These are phyloP conservation scores for Meredithiella fracta DNA, from an alignment of 2,329 filamentous ascomycete species.

Conservation along the genomic window DNA sequence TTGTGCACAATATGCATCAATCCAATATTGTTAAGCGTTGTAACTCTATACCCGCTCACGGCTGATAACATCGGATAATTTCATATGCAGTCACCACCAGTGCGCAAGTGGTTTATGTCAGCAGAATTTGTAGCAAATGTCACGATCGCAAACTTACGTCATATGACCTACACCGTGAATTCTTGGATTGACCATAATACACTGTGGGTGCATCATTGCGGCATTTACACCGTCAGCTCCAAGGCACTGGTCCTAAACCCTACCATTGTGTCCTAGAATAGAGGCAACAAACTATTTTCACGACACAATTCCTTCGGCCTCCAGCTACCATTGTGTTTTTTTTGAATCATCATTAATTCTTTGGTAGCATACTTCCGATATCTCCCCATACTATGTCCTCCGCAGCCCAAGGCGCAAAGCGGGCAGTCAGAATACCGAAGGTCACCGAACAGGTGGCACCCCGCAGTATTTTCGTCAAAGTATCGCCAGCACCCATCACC, in stretches of 20 bases:
- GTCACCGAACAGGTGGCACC: neutral
- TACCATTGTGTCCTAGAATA: too few relatives aligned
- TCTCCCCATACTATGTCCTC: too few relatives aligned
- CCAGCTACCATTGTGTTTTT: too few relatives aligned
- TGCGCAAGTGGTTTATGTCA: too few relatives aligned
- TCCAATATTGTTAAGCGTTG: neutral
- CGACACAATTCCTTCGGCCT: too few relatives aligned
- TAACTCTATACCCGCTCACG: neutral
- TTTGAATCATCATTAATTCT: too few relatives aligned
- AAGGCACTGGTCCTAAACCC: too few relatives aligned
- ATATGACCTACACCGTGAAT: too few relatives aligned
- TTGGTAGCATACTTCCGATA: too few relatives aligned
- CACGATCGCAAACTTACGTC: neutral
- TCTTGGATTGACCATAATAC: too few relatives aligned
- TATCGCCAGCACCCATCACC: conserved; percentile 33
- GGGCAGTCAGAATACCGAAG: neutral
- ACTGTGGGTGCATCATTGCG: too few relatives aligned
- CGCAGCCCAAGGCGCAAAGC: neutral
- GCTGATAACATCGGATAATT: neutral
- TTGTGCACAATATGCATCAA: neutral
- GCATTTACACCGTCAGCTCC: neutral
- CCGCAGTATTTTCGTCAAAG: conserved; percentile 23
- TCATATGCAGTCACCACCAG: neutral
- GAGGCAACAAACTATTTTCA: too few relatives aligned
- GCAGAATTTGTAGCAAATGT: neutral